Evolutionary conservation across 1,284 basidiomycete species (phyloP).

Genomic region (Ustilago crameri): DNA sequence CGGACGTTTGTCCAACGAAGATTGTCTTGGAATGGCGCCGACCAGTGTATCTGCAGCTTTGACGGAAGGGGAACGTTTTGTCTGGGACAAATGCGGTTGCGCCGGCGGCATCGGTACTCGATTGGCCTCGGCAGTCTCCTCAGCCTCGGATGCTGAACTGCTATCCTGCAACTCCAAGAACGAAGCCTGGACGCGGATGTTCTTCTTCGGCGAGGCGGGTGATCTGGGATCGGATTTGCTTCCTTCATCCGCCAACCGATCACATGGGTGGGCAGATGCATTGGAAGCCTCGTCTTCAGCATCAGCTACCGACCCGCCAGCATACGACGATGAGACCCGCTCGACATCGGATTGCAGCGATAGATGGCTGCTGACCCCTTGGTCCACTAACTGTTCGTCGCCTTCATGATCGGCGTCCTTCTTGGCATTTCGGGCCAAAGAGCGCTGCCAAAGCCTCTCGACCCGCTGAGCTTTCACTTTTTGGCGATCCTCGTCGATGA

Average conservation of each 20-base stretch:
- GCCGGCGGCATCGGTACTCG: not conserved
- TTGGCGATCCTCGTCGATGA: slow-evolving; percentile 63
- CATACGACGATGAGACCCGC: slow-evolving; percentile 29
- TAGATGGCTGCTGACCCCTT: slow-evolving; percentile 20
- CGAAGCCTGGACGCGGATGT: slow-evolving; percentile 14
- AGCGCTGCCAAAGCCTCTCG: slow-evolving; percentile 54
- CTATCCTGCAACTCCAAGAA: slow-evolving; percentile 33
- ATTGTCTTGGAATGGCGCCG: not conserved
- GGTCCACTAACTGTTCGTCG: not conserved
- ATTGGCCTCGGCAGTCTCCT: not conserved
- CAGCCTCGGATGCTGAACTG: slow-evolving; percentile 25
- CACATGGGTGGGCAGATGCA: slow-evolving; percentile 24
- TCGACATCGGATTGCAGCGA: slow-evolving; percentile 23
- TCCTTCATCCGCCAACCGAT: slow-evolving; percentile 17
- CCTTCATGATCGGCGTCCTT: slow-evolving; percentile 4
- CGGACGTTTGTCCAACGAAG: not conserved
- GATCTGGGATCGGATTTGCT: not conserved
- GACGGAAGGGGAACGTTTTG: slow-evolving; percentile 5
- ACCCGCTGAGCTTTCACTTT: slow-evolving; percentile 48
- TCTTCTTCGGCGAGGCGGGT: slow-evolving; percentile 1
- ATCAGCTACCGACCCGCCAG: slow-evolving; percentile 39
- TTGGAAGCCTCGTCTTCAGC: slow-evolving; percentile 32
- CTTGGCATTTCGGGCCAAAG: slow-evolving; percentile 37
- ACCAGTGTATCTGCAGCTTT: slow-evolving; percentile 1
- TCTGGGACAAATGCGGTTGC: not conserved